A percentile compares a stretch with the other conserved stretches of the same genome.
These are phyloP conservation scores for Ogataea ramenticola DNA, from an alignment of 805 yeast species.

Conservation along the genomic window DNA sequence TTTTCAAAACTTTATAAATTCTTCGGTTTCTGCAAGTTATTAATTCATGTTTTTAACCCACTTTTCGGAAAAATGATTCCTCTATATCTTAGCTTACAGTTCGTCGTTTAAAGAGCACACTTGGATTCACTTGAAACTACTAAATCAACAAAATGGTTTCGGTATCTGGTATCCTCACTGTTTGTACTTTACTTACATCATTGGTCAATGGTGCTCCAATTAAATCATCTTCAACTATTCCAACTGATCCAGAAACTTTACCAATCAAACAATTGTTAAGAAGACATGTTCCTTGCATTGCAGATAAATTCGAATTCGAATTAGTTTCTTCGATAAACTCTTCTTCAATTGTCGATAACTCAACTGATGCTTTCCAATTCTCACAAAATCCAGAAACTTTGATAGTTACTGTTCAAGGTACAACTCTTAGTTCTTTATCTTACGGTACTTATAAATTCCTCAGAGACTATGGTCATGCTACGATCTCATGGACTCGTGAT, in stretches of 20 bases:
- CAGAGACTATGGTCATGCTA: constrained; percentile 2
- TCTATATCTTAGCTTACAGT: no score
- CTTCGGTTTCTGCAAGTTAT: no score
- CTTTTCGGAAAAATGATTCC: no score
- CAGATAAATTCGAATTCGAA: constrained; percentile 2
- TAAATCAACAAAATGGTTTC: neutral
- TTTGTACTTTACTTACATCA: constrained; percentile 18
- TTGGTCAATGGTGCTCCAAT: neutral
- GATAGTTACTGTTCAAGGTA: constrained; percentile 3
- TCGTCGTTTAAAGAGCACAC: no score
- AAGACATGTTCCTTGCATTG: constrained; percentile 2
- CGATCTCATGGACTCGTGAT: constrained; percentile 3
- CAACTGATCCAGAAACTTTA: constrained; percentile 3
- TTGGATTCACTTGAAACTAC: no score
- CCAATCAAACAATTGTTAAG: constrained; percentile 2
- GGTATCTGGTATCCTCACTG: neutral
- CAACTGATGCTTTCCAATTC: constrained; percentile 1
- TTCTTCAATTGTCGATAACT: neutral
- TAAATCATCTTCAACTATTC: neutral
- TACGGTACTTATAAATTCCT: constrained; percentile 5
- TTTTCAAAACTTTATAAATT: no score
- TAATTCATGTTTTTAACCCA: no score
- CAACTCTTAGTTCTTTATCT: constrained; percentile 3
- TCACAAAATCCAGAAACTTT: constrained; percentile 1
- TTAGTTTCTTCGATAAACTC: neutral